Conservation (phyloP, 2,329 filamentous ascomycete genomes). For the Pseudogymnoascus sp. region DNA sequence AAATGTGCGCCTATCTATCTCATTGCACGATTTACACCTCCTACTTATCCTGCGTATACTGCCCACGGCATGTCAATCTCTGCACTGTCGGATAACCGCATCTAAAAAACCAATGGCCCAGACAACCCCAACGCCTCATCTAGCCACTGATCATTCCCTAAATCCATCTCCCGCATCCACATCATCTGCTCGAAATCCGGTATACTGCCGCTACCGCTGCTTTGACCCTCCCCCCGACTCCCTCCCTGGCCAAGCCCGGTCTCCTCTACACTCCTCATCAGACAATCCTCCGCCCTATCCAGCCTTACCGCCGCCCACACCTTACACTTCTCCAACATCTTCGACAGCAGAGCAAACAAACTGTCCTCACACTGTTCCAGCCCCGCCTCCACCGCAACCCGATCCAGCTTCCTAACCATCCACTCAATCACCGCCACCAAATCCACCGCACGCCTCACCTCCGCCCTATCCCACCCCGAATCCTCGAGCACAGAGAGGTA, state of each 20-base stretch:
- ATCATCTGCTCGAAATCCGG: conserved; percentile 24
- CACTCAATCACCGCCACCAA: conserved; percentile 27
- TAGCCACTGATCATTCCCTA: conserved; percentile 21
- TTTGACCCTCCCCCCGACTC: not conserved
- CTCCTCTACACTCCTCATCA: conserved; percentile 20
- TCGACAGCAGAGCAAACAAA: conserved; percentile 21
- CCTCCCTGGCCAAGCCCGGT: conserved; percentile 13
- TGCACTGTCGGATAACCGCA: too few relatives aligned
- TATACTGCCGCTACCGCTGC: conserved; percentile 10
- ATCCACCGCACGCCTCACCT: conserved; percentile 27
- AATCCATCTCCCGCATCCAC: conserved; percentile 27
- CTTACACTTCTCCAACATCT: conserved; percentile 20
- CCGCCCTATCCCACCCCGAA: conserved; percentile 31
- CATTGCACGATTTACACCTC: too few relatives aligned
- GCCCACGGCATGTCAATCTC: too few relatives aligned
- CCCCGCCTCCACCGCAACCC: conserved; percentile 24
- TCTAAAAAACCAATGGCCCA: not conserved
- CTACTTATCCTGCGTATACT: too few relatives aligned
- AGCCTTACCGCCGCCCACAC: not conserved
- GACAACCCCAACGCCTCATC: conserved; percentile 17
- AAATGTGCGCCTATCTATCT: not conserved
- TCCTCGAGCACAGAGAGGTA: conserved; percentile 31
- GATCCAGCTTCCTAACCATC: conserved; percentile 25
- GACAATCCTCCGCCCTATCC: conserved; percentile 9
- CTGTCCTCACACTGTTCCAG: conserved; percentile 25